Base-by-base conservation (phyloP, 108 stramenopile species). In the Nannochloropsis granulata region DNA sequence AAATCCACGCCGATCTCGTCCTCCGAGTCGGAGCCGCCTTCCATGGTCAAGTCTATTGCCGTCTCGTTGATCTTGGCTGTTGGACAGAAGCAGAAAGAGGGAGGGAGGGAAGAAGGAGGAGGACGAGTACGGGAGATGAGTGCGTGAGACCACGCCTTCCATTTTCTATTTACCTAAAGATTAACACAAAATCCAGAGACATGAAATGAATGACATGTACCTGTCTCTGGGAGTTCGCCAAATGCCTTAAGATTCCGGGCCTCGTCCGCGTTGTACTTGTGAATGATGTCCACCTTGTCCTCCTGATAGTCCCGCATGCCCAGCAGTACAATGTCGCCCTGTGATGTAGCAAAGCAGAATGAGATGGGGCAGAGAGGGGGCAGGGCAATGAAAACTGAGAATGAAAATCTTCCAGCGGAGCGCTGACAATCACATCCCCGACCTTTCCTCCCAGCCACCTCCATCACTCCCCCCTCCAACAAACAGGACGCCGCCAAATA, bases 251-350 rank as follows among this genome's bases (percentile, higher is more conserved):
- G 88, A 88, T 97, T 98, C 44, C 97, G 91, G n/a, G 98, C 98
- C 92, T 99, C 98, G 87, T 99, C 98, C 24, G 97, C 96, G 83
- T 96, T 93, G 90, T 99, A 99, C 88, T 98, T 97, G 93, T 97
- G 97, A 43, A 99, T 94, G 86, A 99, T 97, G 87, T 99, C 97
- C 46, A 95, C 96, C 93, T 99, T 99, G 92, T 98, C 97, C 84
- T 98, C 97, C 91, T 99, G 98, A 91, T 97, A 99, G 88, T 98
- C 97, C 86, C 98, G 92, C 87, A 96, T 94, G 23, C 96, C 98
- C 42, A 96, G 94, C 44, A 99, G 90, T 10, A 99, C 96, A 88
- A 98, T 99, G 85, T 99, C 98, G 71, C 98, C 90, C 85, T 85
- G 43, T 23, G 1, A 13, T 23, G 34, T 23, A 44, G 21, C 34